A percentile compares a stretch with the other conserved stretches of the same genome.
These are phyloP conservation scores for Mrakia gelida DNA, from an alignment of 768 basidiomycete genomes.

Conservation along the genomic window DNA sequence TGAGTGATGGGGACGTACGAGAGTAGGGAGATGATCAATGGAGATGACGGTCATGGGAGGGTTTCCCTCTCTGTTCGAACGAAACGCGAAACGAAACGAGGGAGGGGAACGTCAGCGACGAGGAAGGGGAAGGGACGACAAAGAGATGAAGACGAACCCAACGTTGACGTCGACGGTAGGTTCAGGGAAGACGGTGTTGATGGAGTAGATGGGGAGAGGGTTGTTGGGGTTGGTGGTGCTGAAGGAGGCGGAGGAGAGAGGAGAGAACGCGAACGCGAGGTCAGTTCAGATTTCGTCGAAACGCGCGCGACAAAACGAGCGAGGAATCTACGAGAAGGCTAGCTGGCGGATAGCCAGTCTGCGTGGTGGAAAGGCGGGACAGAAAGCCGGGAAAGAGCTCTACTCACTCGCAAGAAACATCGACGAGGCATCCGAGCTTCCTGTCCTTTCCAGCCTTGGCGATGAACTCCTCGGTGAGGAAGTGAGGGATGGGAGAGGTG, in stretches of 20 bases:
- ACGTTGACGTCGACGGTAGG: conserved; percentile 85
- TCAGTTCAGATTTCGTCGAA: background rate
- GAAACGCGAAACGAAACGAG: background rate
- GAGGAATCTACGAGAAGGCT: background rate
- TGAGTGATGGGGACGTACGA: conserved; percentile 44
- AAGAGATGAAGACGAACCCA: conserved; percentile 58
- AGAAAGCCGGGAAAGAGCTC: background rate
- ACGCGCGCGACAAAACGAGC: background rate
- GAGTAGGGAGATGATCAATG: conserved; percentile 93
- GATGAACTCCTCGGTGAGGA: conserved; percentile 54
- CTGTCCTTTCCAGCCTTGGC: conserved; percentile 64
- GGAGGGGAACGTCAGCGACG: conserved; percentile 19
- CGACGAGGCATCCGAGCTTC: conserved; percentile 76
- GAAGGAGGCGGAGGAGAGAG: background rate
- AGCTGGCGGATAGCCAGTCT: background rate
- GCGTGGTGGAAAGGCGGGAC: background rate
- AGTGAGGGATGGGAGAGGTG: conserved; percentile 49
- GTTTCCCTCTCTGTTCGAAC: conserved; percentile 49
- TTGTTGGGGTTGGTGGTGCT: conserved; percentile 94
- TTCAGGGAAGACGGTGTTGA: conserved; percentile 89
- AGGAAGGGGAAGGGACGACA: conserved; percentile 30
- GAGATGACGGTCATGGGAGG: conserved; percentile 79
- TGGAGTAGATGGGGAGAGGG: conserved; percentile 85
- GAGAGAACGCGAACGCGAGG: background rate
- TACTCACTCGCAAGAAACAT: conserved; percentile 84